A percentile compares a stretch with the other conserved stretches of the same genome.
Evolutionary conservation across 371 early-diverging fungal species (phyloP).

Genomic region (Mucor plumbeus): DNA sequence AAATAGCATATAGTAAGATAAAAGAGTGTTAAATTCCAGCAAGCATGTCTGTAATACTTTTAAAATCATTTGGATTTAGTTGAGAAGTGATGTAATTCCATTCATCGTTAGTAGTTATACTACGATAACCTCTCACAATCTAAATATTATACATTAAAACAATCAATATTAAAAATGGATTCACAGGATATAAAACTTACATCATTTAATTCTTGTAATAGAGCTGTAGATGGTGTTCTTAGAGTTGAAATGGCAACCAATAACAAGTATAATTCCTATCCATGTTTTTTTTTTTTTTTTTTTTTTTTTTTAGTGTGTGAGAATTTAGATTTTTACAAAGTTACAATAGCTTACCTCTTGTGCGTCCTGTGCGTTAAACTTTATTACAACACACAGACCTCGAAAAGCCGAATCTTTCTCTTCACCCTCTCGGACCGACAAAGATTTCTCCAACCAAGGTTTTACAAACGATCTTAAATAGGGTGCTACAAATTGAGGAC

Average conservation of each 20-base stretch:
- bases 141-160: not conserved
- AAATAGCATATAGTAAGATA: too few species aligned
- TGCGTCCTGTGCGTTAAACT: slow-evolving; percentile 76
- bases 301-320: not conserved
- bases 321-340: not conserved
- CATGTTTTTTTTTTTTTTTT: too few species aligned
- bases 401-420: slow-evolving; percentile 90
- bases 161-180: not conserved
- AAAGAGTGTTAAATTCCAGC: not conserved
- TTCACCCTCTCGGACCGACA: slow-evolving; percentile 75
- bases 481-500: slow-evolving; percentile 73
- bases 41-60: not conserved
- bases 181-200: slow-evolving; percentile 1
- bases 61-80: slow-evolving; percentile 6
- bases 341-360: slow-evolving; percentile 36
- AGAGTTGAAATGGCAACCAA: slow-evolving; percentile 15
- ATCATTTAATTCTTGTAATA: slow-evolving; percentile 15
- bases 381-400: slow-evolving; percentile 84
- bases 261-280: slow-evolving; percentile 18
- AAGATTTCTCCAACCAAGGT: slow-evolving; percentile 69
- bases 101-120: not conserved
- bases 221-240: slow-evolving; percentile 7
- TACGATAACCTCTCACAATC: slow-evolving; percentile 12
- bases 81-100: slow-evolving; percentile 6
- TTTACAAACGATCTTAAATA: slow-evolving; percentile 67